Evolutionary conservation across 768 basidiomycete species (phyloP), one percentile per base, ranked within the genome.

Genomic region (Russula sp.): DNA sequence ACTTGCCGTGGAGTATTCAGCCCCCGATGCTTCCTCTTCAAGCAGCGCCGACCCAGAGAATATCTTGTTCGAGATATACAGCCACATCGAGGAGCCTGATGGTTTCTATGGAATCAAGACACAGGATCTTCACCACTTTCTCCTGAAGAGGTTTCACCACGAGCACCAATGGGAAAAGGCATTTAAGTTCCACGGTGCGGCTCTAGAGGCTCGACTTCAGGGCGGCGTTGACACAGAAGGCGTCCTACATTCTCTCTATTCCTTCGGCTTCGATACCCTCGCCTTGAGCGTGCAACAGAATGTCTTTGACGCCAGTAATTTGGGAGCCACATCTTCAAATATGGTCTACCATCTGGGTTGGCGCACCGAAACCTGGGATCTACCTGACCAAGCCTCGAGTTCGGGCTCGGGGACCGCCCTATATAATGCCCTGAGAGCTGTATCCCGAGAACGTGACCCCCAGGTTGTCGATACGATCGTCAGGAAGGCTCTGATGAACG

Each of bases 41-140:
- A 72, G 74, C n/a, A 65, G 70, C 3, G 66, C 67, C 11, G 73
- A 75, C 18, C 76, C 80, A 1, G 90, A 93, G 68, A 78, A 89
- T 62, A 79, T 95, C 28, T 77, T 98, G 24, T 98, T 94, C 76
- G 88, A 89, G 56, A 93, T 98, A 56, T 99, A 98, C 71, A 86
- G 87, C 59, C 89, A 94, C 69, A 94, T 99, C 64, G 95, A 97
- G 71, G 97, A 99, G 73, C 95, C 95, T 0, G 97, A 99, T 70
- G 94, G 97, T 1, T 99, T 99, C 73, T 99, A 99, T 74, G 94
- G 94, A 6, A 94, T 98, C 64, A 81, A 87, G 66, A 86, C 89
- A 8, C 75, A 80, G 36, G 86, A 98, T 71, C 81, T 91, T n/a
- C 82, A 85, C 28, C 81, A 83, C 50, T 90, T 94, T 61, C 81